Base-by-base conservation (phyloP, 169 alveolate species). In the Plasmodium knowlesi region DNA sequence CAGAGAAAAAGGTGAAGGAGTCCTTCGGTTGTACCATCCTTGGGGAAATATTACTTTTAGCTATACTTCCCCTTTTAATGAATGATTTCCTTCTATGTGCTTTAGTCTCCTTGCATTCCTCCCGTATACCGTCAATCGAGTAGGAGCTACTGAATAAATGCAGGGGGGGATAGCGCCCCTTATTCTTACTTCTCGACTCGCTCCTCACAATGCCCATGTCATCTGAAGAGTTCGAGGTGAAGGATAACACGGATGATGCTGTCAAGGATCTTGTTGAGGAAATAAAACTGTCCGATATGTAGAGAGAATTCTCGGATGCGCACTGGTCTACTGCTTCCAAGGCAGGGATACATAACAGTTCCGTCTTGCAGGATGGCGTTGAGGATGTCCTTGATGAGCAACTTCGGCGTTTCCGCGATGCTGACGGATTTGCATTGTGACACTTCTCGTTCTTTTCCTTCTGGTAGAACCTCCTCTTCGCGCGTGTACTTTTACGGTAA, bases 161-260 rank as follows among this genome's bases (percentile, higher is more conserved):
- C 61, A 50, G 25, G 4, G 61, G 61, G 61, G 61, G 61, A 12
- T 0, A 1, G 41, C n/a, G 37, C 14, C 16, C 19, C 76, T 28
- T 22, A 8, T 67, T 37, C n/a, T n/a, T 22, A 10, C 76, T 25
- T 22, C 37, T 67, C 14, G 37, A 67, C 41, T 34, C 10, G 8
- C 43, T 25, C 22, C 30, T 6, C 53, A 37, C 54, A 16, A 5
- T 67, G 19, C 19, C 34, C 25, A 25, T 37, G 30, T 25, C 16
- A 12, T 89, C 39, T 25, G 80, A 73, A 25, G n/a, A 79, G 16
- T 80, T 43, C 5, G 53, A 39, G n/a, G 19, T 32, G 12, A 50
- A 30, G 3, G 91, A 71, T 54, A 74, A 89, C 37, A 67, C 39
- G 12, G 94, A 78, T 2, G 94, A 89, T 12, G 94, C 28, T 32